A percentile compares a stretch with the other conserved stretches of the same genome.
Evolutionary conservation across 345 rosid genomes (phyloP).

Genomic region (Populus tremula): DNA sequence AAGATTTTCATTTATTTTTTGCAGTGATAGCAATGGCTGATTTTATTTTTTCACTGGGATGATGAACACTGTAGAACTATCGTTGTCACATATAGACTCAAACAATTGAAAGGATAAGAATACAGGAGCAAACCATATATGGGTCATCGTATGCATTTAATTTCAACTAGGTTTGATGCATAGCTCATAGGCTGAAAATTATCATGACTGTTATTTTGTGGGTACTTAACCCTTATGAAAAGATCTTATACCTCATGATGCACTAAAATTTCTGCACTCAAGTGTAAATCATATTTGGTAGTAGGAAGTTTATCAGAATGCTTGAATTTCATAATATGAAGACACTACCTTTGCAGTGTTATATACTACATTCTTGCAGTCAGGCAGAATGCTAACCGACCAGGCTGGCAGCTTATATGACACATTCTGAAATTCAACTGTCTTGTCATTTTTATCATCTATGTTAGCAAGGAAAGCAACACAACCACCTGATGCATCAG

Average conservation of each 20-base stretch:
- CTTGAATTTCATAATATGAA: neutral
- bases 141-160: neutral
- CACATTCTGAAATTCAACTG: constrained; percentile 48
- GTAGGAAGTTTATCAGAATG: neutral
- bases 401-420: constrained; percentile 86
- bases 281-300: too few relatives aligned
- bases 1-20: neutral
- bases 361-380: constrained; percentile 72
- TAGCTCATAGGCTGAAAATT: neutral
- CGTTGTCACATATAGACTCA: neutral
- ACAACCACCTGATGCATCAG: constrained; percentile 63
- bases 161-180: neutral
- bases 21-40: neutral
- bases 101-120: too few relatives aligned
- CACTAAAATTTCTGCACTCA: too few relatives aligned
- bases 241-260: neutral
- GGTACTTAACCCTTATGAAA: neutral
- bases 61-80: neutral
- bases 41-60: neutral
- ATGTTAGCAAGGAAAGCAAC: constrained; percentile 77
- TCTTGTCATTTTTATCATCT: constrained; percentile 65
- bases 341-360: constrained; percentile 80
- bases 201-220: too few relatives aligned
- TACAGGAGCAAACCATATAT: too few relatives aligned
- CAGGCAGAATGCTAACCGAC: constrained; percentile 94